Evolutionary conservation across 257 asterid genomes (phyloP), one percentile per base, ranked within the genome.

Genomic region (Plantago elongata): DNA sequence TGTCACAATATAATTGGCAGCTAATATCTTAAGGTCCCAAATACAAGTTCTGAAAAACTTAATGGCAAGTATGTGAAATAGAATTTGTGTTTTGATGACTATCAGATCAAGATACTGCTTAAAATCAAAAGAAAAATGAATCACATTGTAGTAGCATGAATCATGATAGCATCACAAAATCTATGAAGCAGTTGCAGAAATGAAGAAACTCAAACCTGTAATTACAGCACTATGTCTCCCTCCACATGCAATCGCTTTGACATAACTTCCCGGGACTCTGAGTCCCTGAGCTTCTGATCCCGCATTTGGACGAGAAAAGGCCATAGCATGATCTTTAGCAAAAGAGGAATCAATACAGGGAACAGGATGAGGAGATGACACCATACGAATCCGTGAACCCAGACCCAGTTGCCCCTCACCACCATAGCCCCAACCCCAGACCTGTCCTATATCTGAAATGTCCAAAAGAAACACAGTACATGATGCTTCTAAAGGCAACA

Each of bases 341-440:
- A 73, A 69, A 42, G 82, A 74, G 34, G 91, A 71, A 64, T 83
- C 95, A 61, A 85, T 74, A 87, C 96, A 93, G 47, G 95, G 95
- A 61, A 93, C 67, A 29, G 87, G 97, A 77, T 93, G 99, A 43
- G 99, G 97, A 68, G 99, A 89, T 54, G 97, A 87, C 60, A 89
- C 94, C 96, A 87, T 93, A 58, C 95, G 87, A 67, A 93, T 80
- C 51, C 95, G 78, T 59, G 97, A 89, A 52, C 99, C 99, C 74
- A 93, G 54, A 18, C 99, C 99, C 66, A 93, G 84, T 79, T 93
- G 99, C 54, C 99, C 99, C 67, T 87, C 99, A 64, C 99, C 99
- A 63, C 99, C 99, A 70, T 93, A 87, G 70, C 99, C 99, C 99
- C 99, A 93, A 72, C 97, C 92, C 97, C 97, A 93, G 66, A 93